Base-by-base conservation (phyloP, 2,329 filamentous ascomycete species). In the Pestalotiopsis sp. region DNA sequence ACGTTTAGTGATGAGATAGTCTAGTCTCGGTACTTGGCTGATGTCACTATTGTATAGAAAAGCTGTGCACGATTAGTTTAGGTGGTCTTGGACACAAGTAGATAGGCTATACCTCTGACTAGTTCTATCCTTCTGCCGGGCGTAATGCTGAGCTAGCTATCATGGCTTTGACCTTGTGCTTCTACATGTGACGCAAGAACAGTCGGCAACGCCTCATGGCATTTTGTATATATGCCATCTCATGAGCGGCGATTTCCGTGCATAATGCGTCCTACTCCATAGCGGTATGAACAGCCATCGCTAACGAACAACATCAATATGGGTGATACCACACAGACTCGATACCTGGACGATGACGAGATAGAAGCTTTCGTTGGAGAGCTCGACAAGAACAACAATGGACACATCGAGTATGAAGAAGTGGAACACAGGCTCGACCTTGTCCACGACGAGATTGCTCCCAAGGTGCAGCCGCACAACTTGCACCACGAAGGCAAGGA, bases 401-500 rank as follows among this genome's bases (percentile, higher is more conserved):
- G 86, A 13, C 78, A 78, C 71, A 84, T 89, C 68, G 83, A 84
- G 68, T 87, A 87, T 72, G 75, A 75, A 66, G 86, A 89, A 71
- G 73, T 89, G 38, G 86, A 87, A 72, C 78, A 77, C 4, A 87
- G 87, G 70, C 81, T 89, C 2, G 85, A 89, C 56, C 76, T 84
- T 52, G 84, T 86, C 1, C 83, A 87, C 75, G 78, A 84, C 52
- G 82, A 87, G 72, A 79, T 89, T 64, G 81, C 82, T 4, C 84
- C 85, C 0, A 80, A 84, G 66, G 78, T 84, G 3, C 77, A 82
- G 66, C 76, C 80, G 14, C 82, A 88, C 69, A 77, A 87, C 13
- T 65, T 86, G n/a, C 76, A 72, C 72, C 76, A 75, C 72, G 78
- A 77, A 67, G 74, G 72, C 66, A 72, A 75, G 56, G 75, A 79